phyloP scores from a whole-genome alignment of 73 alveolate genomes.

The Paramecium sexaurelia region DNA sequence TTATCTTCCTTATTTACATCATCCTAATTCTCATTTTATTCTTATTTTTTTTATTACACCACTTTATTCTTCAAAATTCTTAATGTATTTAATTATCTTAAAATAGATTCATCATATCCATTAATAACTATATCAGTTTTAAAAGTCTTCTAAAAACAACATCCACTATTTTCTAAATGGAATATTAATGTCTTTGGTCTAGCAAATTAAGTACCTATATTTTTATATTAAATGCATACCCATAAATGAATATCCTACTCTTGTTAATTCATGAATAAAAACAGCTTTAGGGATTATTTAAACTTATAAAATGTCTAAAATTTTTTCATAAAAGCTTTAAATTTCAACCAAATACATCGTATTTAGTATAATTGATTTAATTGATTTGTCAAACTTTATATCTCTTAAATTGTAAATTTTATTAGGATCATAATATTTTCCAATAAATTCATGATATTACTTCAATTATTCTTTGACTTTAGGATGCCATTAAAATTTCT shows the following conservation, averaged over 20 bases:
- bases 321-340: not conserved
- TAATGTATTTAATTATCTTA: not conserved
- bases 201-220: not conserved
- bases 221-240: not conserved
- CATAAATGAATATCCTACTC: slow-evolving; percentile 30
- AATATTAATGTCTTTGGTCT: slow-evolving; percentile 11
- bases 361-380: not conserved
- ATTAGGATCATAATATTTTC: not conserved
- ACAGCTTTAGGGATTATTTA: not conserved
- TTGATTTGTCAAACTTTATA: not conserved
- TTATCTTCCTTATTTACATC: not conserved
- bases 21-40: not conserved
- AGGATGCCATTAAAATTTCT: slow-evolving; percentile 15
- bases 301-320: not conserved
- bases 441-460: not conserved
- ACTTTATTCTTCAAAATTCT: not conserved
- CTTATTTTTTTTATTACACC: not conserved
- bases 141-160: not conserved
- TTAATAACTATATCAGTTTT: not conserved
- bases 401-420: not conserved
- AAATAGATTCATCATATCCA: slow-evolving; percentile 9
- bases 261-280: not conserved
- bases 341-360: not conserved
- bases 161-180: slow-evolving; percentile 13
- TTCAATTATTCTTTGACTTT: not conserved